Base-by-base conservation (phyloP, 75 land plant genomes). In the Larix kaempferi region DNA sequence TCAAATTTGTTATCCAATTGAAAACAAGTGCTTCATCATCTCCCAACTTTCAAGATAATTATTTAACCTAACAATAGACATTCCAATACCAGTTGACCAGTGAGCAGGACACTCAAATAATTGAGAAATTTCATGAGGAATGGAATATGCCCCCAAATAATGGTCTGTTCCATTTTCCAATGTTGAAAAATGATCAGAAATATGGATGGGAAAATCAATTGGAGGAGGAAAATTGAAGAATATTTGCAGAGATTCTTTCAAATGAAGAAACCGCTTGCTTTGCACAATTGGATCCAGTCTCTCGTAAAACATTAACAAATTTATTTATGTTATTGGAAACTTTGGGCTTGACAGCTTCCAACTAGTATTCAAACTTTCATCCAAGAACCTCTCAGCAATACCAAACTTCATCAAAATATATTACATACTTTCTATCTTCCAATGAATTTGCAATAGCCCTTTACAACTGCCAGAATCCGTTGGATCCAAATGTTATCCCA, bases 381-480 rank as follows among this genome's bases (percentile, higher is more conserved):
- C 22, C 77, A 64, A 44, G 83, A 37, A 86, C 81, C 22, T 92
- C 90, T 63, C 83, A 59, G 88, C 84, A 75, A 89, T 65, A 63
- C 74, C 52, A 78, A 96, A 93, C 55, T 78, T 91, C 79, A 87
- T 96, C 94, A 85, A 83, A 93, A 79, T 77, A 86, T 12, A 92
- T 78, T 58, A 86, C 77, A 60, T 84, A 83, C 65, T 84, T 77
- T 61, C 79, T 89, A 74, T 85, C 79, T 78, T 71, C 82, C 10
- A 90, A 82, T 11, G 84, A 80, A 81, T 64, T 83, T 49, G 86
- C 80, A 60, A 96, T 78, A 66, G 87, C n/a, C 88, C 73, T 86
- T 90, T 21, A 88, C 96, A 49, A 96, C 96, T 66, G 92, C 91
- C 33, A 94, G 59, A 56, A 96, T 84, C 79, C 99, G 92, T 77